Evolutionary conservation across 2,329 filamentous ascomycete species (phyloP).

Genomic region (Coleophoma crateriformis): DNA sequence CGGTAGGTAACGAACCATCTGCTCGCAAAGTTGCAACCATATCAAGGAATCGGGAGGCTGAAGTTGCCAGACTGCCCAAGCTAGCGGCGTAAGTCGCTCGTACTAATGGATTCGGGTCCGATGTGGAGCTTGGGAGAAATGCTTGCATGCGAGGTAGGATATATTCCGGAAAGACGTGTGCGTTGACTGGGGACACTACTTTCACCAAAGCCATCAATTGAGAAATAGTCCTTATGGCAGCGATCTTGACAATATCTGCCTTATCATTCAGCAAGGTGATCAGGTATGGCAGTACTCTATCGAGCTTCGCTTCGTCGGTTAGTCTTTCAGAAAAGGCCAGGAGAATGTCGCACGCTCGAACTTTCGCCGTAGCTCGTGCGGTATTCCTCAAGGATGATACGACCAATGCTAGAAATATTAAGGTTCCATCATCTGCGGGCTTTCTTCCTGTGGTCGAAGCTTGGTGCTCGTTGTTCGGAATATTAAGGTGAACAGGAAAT

Average conservation of each 20-base stretch:
- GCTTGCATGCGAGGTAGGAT: constrained; percentile 59
- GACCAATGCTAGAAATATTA: constrained; percentile 86
- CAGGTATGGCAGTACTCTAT: constrained; percentile 86
- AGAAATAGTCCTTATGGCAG: constrained; percentile 80
- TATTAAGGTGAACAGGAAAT: constrained; percentile 79
- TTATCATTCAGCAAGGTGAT: constrained; percentile 78
- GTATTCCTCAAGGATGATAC: constrained; percentile 87
- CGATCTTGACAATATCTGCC: constrained; percentile 77
- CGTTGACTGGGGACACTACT: constrained; percentile 76
- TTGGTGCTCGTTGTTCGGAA: constrained; percentile 77
- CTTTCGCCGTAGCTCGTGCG: constrained; percentile 77
- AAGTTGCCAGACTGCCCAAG: constrained; percentile 80
- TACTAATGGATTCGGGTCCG: constrained; percentile 62
- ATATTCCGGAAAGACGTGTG: constrained; percentile 64
- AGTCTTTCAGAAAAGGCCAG: constrained; percentile 86
- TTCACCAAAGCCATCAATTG: constrained; percentile 83
- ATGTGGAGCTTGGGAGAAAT: constrained; percentile 46
- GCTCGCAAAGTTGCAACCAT: constrained; percentile 84
- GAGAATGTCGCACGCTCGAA: constrained; percentile 86
- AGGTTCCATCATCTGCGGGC: constrained; percentile 76
- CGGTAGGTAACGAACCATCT: constrained; percentile 72
- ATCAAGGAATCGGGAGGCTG: constrained; percentile 79
- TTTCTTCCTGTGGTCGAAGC: constrained; percentile 55
- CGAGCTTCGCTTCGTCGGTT: constrained; percentile 92
- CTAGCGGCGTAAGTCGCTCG: constrained; percentile 91